Evolutionary conservation across 306 rosid species (phyloP), one percentile per base, ranked within the genome.

Genomic region (Cucurbita pepo): DNA sequence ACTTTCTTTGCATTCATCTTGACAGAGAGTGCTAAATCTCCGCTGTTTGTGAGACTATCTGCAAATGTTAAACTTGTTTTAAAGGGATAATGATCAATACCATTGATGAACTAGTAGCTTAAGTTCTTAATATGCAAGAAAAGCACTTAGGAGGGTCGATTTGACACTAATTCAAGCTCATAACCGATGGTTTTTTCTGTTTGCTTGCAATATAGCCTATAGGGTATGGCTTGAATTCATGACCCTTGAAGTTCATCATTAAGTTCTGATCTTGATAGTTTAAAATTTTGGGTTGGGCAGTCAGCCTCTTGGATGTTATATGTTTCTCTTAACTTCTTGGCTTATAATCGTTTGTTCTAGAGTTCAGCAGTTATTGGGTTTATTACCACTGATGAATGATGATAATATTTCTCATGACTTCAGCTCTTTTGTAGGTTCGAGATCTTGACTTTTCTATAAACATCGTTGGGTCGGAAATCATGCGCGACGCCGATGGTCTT

Each of bases 391-490:
- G 10, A 40, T 30, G 34, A 30, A 30, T 30, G 34, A 15, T 40
- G 65, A 40, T 21, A 11, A 47, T 47, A 12, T 8, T 50, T 51
- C 15, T 54, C 63, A 45, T 30, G 3, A 30, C 61, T 71, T 76
- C 8, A 69, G 21, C 56, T 50, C 22, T 34, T 10, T 69, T 30
- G 75, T 85, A 94, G 99, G 97, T 94, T 82, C 83, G 87, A 67
- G 96, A 94, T 85, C 97, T 94, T 79, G 97, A 94, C 77, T 91
- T 94, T 81, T 69, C 88, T 41, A 71, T 89, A 47, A 75, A 86
- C 78, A 82, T 94, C 67, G 78, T 94, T 10, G 96, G 97, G 55
- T 88, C 84, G 37, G 95, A 91, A 51, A 55, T 91, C 62, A 75
- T 77, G 18, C 91, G 97, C 6, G 96, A 91, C 6, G 58, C 19